Evolutionary conservation across 1,284 basidiomycete species (phyloP), one percentile per base, ranked within the genome.

Genomic region (Trametes versicolor): DNA sequence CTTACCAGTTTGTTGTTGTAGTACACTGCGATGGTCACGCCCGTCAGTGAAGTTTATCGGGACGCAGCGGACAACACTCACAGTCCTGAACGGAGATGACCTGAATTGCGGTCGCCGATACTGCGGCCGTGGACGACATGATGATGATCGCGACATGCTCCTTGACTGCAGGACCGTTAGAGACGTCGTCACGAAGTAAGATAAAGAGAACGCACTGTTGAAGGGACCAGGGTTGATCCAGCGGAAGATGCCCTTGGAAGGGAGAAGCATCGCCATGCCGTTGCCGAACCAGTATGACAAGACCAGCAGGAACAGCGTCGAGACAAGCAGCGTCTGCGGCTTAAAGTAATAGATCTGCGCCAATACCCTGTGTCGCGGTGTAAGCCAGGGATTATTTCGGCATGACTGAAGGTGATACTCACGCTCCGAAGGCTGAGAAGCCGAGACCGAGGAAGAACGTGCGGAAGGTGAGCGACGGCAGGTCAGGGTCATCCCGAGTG

Each of bases 211-310:
- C 76, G 57, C 49, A 77, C 76, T 82, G 72, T 80, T 80, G 74
- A 83, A 83, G 4, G 81, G 80, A 0, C 82, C 82, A 1, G 82
- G 81, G 62, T 82, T 82, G 61, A 84, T 70, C 61, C 71, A 80
- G 19, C 73, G 63, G 72, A 79, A 80, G 48, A 74, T 60, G 10
- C 80, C 80, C 15, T 65, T 66, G 6, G 71, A 72, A 0, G 80
- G 79, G 9, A 80, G 70, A 32, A 72, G 58, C 21, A 70, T 72
- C 41, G 74, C 73, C 77, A 79, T 75, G 27, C 57, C 71, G 59
- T 76, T 76, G 1, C 80, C 78, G 43, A 79, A 72, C 74, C 78
- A 77, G 62, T 77, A 81, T 21, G 77, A 77, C 62, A 80, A 68
- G 57, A 79, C 71, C 25, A 79, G 72, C 41, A 80, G 71, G 72